These are phyloP conservation scores for Ammopiptanthus mongolicus DNA, from an alignment of 306 rosid genomes.

Conservation along the genomic window DNA sequence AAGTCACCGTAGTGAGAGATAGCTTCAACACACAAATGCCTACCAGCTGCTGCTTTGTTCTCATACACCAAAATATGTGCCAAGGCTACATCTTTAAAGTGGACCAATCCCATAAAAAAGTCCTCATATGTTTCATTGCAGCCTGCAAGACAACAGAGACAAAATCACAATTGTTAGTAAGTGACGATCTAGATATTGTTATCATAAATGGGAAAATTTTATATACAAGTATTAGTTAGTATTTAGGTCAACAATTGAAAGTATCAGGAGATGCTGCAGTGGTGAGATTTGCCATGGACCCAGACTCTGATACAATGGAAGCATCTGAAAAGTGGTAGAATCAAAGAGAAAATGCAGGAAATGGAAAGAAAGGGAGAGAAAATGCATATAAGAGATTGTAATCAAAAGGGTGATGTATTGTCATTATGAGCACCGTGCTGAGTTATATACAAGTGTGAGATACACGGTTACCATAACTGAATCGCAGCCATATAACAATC, in stretches of 20 bases:
- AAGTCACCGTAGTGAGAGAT: conserved; percentile 79
- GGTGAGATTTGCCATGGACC: too few species aligned
- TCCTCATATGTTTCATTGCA: conserved; percentile 59
- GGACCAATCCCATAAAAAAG: conserved; percentile 66
- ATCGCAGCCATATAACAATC: too few species aligned
- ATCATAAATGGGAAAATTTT: not conserved
- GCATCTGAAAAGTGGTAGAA: too few species aligned
- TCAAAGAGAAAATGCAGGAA: too few species aligned
- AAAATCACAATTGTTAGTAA: conserved; percentile 5
- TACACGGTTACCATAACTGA: too few species aligned
- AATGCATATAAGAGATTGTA: too few species aligned
- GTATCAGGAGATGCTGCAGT: too few species aligned
- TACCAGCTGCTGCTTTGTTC: conserved; percentile 71
- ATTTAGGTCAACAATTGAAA: not conserved
- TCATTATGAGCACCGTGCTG: too few species aligned
- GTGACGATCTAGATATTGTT: not conserved
- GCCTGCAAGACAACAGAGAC: conserved; percentile 44
- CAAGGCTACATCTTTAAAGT: conserved; percentile 87
- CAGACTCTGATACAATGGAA: too few species aligned
- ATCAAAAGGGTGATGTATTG: too few species aligned
- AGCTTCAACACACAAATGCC: conserved; percentile 80
- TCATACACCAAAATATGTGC: conserved; percentile 86
- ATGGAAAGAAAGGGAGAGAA: too few species aligned
- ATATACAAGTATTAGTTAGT: not conserved
- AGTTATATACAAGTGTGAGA: too few species aligned